A percentile compares a stretch with the other conserved stretches of the same genome.
Evolutionary conservation across 257 asterid species (phyloP).

Genomic region (Paraleonurus japonicus): DNA sequence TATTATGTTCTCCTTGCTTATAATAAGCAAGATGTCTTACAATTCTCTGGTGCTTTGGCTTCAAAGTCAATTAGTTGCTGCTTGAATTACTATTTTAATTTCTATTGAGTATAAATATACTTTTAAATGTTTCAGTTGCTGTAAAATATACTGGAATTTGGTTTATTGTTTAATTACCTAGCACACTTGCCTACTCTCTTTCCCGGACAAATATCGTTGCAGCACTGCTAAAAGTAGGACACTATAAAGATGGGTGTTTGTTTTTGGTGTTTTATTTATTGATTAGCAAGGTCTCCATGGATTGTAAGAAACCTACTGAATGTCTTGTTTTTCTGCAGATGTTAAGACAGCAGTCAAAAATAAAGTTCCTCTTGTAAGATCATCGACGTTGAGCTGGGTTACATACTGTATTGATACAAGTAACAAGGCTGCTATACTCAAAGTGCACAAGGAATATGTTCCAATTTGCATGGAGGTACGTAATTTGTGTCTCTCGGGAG

Average conservation of each 20-base stretch:
- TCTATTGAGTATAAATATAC: slow-evolving; percentile 1
- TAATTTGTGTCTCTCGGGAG: neutral
- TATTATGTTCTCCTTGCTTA: slow-evolving; percentile 7
- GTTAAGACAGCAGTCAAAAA: slow-evolving; percentile 88
- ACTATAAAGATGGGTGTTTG: neutral
- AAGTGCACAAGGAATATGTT: slow-evolving; percentile 95
- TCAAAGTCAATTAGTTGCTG: slow-evolving; percentile 4
- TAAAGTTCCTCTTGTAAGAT: slow-evolving; percentile 97
- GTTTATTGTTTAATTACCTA: neutral
- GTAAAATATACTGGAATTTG: neutral
- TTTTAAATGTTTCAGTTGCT: neutral
- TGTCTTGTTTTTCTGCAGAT: slow-evolving; percentile 56
- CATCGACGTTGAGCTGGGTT: slow-evolving; percentile 88
- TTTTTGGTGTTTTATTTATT: slow-evolving; percentile 13
- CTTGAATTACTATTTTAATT: slow-evolving; percentile 4
- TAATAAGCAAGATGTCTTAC: neutral
- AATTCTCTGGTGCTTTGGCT: neutral
- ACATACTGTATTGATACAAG: slow-evolving; percentile 96
- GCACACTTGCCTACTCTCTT: neutral
- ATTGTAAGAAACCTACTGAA: slow-evolving; percentile 18
- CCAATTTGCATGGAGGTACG: slow-evolving; percentile 97
- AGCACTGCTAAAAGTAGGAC: neutral
- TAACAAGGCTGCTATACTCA: slow-evolving; percentile 78
- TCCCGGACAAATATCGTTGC: neutral
- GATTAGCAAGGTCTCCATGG: neutral